Evolutionary conservation across 345 rosid species (phyloP).

Genomic region (Eutrema yunnanense): DNA sequence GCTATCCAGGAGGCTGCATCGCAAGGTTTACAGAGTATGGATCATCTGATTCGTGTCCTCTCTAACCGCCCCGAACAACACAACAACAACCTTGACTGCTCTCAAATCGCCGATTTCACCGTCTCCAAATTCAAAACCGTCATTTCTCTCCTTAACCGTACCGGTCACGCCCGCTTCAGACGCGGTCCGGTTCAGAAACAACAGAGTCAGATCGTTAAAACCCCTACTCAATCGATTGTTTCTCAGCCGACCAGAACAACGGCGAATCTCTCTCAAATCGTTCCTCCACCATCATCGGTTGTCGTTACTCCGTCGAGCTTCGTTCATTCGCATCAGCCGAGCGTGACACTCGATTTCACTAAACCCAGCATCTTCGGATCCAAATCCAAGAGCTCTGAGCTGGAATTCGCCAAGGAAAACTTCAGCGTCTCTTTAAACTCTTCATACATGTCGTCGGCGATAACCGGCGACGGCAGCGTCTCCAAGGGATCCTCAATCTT

Average conservation of each 20-base stretch:
- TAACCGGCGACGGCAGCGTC: conserved; percentile 93
- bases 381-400: conserved; percentile 40
- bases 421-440: conserved; percentile 82
- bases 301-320: conserved; percentile 23
- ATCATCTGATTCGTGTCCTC: conserved; percentile 60
- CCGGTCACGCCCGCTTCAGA: conserved; percentile 91
- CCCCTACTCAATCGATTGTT: background rate
- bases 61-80: conserved; percentile 39
- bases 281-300: conserved; percentile 17
- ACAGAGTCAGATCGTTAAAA: conserved; percentile 4
- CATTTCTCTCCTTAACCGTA: conserved; percentile 67
- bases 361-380: conserved; percentile 47
- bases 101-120: conserved; percentile 60
- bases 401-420: conserved; percentile 64
- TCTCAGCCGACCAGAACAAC: background rate
- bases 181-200: conserved; percentile 51
- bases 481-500: conserved; percentile 76
- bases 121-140: conserved; percentile 76
- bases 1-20: conserved; percentile 85
- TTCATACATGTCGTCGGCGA: conserved; percentile 75
- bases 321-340: conserved; percentile 48
- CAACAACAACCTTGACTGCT: conserved; percentile 42
- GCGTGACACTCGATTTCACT: conserved; percentile 77
- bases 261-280: conserved; percentile 7
- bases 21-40: conserved; percentile 84